Conservation (phyloP, 768 basidiomycete species). For the Suillus fuscotomentosus region DNA sequence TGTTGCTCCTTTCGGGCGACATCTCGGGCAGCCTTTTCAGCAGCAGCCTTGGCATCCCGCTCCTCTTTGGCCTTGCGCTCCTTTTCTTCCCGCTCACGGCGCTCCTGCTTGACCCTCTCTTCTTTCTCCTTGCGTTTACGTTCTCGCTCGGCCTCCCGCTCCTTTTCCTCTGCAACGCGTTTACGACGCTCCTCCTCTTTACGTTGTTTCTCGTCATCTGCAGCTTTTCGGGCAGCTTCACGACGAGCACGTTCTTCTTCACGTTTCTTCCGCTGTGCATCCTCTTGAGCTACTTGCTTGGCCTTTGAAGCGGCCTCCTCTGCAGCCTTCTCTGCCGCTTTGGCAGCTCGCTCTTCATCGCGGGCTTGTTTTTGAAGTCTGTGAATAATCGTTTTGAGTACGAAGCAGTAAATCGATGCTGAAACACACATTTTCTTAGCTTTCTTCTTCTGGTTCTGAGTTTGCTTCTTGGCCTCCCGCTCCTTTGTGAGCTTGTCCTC, state of each 20-base stretch:
- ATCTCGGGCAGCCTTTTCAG: constrained; percentile 46
- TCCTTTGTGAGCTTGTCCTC: constrained; percentile 88
- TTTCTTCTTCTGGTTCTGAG: constrained; percentile 98
- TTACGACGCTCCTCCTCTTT: constrained; percentile 84
- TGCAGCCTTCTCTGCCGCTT: constrained; percentile 82
- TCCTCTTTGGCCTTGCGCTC: constrained; percentile 69
- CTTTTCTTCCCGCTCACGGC: constrained; percentile 54
- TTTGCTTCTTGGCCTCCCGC: constrained; percentile 88
- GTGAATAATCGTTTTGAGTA: constrained; percentile 9
- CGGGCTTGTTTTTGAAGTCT: constrained; percentile 92
- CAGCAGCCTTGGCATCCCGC: constrained; percentile 52
- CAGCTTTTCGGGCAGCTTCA: constrained; percentile 71
- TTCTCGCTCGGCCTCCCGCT: constrained; percentile 75
- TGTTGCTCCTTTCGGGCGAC: constrained; percentile 40
- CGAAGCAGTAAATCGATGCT: constrained; percentile 17
- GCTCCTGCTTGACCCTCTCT: constrained; percentile 52
- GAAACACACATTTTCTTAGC: constrained; percentile 86
- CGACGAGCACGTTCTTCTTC: constrained; percentile 86
- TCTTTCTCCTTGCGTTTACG: constrained; percentile 74
- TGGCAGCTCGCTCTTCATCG: constrained; percentile 84
- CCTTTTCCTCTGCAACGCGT: constrained; percentile 76
- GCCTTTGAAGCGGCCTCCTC: constrained; percentile 80
- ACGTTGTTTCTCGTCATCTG: constrained; percentile 79
- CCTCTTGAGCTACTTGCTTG: constrained; percentile 74
- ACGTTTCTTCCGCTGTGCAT: constrained; percentile 73